Base-by-base conservation (phyloP, 2,329 filamentous ascomycete species). In the Monosporascus sp. region DNA sequence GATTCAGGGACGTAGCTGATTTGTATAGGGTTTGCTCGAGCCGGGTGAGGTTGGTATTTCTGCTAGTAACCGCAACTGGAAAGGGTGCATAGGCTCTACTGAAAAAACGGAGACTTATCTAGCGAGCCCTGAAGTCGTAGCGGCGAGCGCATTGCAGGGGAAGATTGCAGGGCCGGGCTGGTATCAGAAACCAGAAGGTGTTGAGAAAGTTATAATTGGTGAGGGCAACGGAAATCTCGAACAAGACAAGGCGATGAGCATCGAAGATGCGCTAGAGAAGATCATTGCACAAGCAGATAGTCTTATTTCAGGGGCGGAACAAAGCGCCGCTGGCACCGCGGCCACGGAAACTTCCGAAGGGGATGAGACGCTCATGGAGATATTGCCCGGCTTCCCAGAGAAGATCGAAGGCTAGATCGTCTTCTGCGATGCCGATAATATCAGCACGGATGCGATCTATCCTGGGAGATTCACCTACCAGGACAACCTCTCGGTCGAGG, bases 391-490 rank as follows among this genome's bases (percentile, higher is more conserved):
- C 37, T 96, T 97, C 69, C 91, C 91, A 0, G 87, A 90, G 61
- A 84, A 84, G 56, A 84, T 97, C 17, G 78, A 80, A 17, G 92
- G 92, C 24, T 89, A 96, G 69, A 94, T 97, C 55, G 78, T 46
- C 14, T 46, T 46, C 43, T 45, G 24, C 27, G 27, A 31, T 11
- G 27, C 9, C 9, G 27, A 31, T 8, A 5, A 14, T 8, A 7
- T 14, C 27, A 31, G 4, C 11, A 31, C 27, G 3, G 27, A 11
- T 11, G 27, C 8, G 3, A 11, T 97, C 69, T 97, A 96, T 5
- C 20, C n/a, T 4, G 65, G 89, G 5, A 91, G 92, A 67, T 91
- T 90, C 70, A 97, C 92, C 0, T 99, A 97, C 72, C 90, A 94
- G 67, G 92, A 97, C 66, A 81, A 89, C 63, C 78, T 97, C 1